phyloP scores from a whole-genome alignment of 2,329 filamentous ascomycete genomes.

The Calonectria pseudoturangicola region DNA sequence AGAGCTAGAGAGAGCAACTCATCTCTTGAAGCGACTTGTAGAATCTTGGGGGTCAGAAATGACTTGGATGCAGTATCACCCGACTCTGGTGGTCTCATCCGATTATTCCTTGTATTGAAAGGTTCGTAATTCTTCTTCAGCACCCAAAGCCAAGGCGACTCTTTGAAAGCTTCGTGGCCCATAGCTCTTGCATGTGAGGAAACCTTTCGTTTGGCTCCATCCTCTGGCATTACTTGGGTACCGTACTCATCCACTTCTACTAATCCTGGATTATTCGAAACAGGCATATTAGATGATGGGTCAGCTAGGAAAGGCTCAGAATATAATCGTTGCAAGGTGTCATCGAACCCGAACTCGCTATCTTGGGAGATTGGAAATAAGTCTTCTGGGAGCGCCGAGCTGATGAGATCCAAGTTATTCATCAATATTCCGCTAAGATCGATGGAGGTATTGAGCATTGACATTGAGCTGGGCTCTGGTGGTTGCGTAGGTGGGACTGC shows the following conservation, averaged over 20 bases:
- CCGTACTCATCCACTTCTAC: background rate
- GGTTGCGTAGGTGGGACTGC: background rate
- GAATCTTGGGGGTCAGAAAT: background rate
- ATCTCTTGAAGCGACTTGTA: background rate
- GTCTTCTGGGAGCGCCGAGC: background rate
- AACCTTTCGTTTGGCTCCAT: too few species aligned
- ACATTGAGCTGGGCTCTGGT: background rate
- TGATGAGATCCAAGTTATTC: background rate
- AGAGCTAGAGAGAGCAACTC: conserved; percentile 2
- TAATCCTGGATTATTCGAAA: background rate
- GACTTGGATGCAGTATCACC: too few species aligned
- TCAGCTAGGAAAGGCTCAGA: background rate
- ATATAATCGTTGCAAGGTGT: background rate
- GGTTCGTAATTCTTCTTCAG: background rate
- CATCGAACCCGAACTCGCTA: background rate
- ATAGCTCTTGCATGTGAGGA: background rate
- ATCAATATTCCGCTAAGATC: background rate
- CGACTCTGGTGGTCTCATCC: background rate
- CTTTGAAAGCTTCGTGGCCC: background rate
- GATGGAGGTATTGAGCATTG: background rate
- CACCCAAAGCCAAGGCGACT: conserved; percentile 7
- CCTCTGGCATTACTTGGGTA: too few species aligned
- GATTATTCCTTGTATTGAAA: background rate
- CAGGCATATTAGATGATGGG: background rate
- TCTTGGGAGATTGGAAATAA: background rate